Percentiles rank a stretch among this genome's conserved stretches.
These are phyloP conservation scores for Fusarium transvaalense DNA, from an alignment of 2,329 filamentous ascomycete genomes.

Conservation along the genomic window DNA sequence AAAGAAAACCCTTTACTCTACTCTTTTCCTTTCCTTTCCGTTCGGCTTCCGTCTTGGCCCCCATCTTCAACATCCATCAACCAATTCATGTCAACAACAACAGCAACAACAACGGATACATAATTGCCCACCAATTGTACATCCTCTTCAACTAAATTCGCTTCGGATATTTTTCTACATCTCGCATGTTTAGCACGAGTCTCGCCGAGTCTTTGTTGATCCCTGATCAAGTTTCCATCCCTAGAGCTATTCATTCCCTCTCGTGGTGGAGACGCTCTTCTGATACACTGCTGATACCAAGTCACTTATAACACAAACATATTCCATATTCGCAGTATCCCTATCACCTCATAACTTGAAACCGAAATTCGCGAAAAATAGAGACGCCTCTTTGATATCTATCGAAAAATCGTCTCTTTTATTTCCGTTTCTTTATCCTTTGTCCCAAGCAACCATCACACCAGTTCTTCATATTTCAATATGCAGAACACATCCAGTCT, in stretches of 20 bases:
- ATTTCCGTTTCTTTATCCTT: conserved; percentile 2
- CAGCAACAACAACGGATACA: background rate
- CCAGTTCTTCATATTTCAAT: conserved; percentile 9
- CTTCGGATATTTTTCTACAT: conserved; percentile 11
- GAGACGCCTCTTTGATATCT: conserved; percentile 8
- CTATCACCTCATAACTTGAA: conserved; percentile 19
- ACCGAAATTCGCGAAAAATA: background rate
- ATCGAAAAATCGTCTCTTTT: conserved; percentile 19
- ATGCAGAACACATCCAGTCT: conserved; percentile 44
- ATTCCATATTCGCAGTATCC: conserved; percentile 17
- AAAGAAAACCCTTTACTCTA: background rate
- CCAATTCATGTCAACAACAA: background rate
- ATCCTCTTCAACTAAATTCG: conserved; percentile 27
- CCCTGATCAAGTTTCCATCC: conserved; percentile 13
- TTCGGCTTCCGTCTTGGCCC: background rate
- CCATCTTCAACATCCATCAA: background rate
- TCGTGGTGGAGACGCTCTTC: conserved; percentile 23
- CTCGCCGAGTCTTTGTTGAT: conserved; percentile 19
- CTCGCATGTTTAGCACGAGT: conserved; percentile 23
- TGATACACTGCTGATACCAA: conserved; percentile 39
- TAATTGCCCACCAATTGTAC: background rate
- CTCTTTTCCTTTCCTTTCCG: too few relatives aligned
- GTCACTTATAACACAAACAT: conserved; percentile 35
- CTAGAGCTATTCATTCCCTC: conserved; percentile 15
- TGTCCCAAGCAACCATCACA: conserved; percentile 5